These are phyloP conservation scores for Gossypium gossypioides DNA, from an alignment of 441 rosid species.

Conservation along the genomic window DNA sequence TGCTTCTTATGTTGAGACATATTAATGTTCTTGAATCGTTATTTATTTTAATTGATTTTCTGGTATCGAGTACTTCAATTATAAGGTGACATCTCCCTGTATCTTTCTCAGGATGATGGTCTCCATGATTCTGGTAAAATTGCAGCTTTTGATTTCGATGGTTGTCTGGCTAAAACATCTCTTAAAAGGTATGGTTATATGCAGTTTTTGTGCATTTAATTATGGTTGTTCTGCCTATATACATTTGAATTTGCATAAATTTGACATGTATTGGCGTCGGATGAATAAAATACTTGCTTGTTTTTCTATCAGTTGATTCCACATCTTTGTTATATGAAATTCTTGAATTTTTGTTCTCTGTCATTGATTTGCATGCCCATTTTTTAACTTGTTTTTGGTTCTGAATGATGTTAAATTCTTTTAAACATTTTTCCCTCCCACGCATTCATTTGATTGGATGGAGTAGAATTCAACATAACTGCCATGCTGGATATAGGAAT, in stretches of 20 bases:
- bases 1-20: neutral
- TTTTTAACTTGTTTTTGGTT: slow-evolving; percentile 5
- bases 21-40: neutral
- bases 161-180: slow-evolving; percentile 78
- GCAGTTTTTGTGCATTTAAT: neutral
- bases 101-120: slow-evolving; percentile 54
- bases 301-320: neutral
- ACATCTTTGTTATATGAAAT: neutral
- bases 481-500: neutral
- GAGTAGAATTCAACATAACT: neutral
- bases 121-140: slow-evolving; percentile 66
- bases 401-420: neutral
- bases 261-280: slow-evolving; percentile 1
- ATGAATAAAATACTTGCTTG: neutral
- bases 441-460: neutral
- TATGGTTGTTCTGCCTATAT: neutral
- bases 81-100: neutral
- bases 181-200: slow-evolving; percentile 44
- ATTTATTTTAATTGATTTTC: neutral
- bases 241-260: neutral
- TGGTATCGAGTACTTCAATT: neutral
- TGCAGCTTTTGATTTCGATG: slow-evolving; percentile 97
- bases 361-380: neutral
- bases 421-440: neutral
- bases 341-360: neutral